These are phyloP conservation scores for Raphanus hybrid DNA, from an alignment of 441 rosid species.

Conservation along the genomic window DNA sequence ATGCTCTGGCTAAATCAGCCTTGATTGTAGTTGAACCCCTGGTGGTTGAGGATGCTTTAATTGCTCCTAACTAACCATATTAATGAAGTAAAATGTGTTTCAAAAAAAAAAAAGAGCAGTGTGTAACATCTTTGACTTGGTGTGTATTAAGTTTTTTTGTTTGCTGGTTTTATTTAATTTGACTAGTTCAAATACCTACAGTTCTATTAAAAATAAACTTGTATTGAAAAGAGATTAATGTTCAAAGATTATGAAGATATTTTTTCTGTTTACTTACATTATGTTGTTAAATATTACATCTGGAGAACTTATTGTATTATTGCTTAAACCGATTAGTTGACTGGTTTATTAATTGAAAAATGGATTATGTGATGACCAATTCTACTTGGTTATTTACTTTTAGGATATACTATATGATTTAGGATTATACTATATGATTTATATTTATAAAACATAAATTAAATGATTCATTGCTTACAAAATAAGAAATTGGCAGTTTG, in stretches of 20 bases:
- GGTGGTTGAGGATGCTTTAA: too few relatives aligned
- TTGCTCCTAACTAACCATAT: too few relatives aligned
- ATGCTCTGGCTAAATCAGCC: too few relatives aligned
- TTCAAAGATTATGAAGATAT: not conserved
- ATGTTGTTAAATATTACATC: not conserved
- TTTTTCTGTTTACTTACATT: not conserved
- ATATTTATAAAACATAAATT: not conserved
- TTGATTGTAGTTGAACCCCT: too few relatives aligned
- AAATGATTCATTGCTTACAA: not conserved
- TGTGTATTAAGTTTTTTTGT: not conserved
- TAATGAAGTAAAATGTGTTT: too few relatives aligned
- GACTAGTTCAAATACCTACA: not conserved
- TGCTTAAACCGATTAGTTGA: not conserved
- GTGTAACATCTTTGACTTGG: slow-evolving; percentile 8
- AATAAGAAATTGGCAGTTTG: not conserved
- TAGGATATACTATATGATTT: slow-evolving; percentile 1
- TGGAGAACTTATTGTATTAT: not conserved
- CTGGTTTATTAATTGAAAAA: not conserved
- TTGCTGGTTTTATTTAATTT: not conserved
- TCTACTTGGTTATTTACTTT: slow-evolving; percentile 5
- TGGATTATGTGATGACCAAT: not conserved
- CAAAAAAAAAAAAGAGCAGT: not conserved
- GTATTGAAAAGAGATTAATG: not conserved
- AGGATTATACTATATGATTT: not conserved
- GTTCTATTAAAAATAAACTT: not conserved